Evolutionary conservation across 2,329 filamentous ascomycete genomes (phyloP).

Genomic region (Beauveria sp.): DNA sequence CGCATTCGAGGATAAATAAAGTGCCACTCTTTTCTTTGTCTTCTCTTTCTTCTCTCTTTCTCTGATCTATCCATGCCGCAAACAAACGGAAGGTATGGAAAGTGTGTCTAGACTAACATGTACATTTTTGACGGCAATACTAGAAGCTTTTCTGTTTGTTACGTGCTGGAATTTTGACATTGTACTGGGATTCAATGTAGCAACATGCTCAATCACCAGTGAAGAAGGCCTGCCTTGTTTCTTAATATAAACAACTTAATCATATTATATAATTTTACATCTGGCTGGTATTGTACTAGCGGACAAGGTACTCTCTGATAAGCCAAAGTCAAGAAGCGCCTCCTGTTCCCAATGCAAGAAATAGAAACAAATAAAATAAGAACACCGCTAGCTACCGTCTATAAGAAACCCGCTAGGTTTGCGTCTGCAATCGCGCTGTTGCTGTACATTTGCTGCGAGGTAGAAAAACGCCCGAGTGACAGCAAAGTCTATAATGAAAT

Average conservation of each 20-base stretch:
- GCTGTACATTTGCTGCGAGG: background rate
- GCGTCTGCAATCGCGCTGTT: background rate
- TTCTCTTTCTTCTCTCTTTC: background rate
- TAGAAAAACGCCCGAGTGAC: background rate
- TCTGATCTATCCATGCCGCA: background rate
- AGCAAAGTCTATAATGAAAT: background rate
- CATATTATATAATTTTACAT: background rate
- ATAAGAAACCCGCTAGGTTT: background rate
- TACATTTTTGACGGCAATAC: no score
- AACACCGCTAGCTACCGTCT: background rate
- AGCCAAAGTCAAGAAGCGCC: background rate
- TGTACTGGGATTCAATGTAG: no score
- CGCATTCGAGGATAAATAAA: conserved; percentile 43
- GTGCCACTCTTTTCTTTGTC: background rate
- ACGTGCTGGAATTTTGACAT: background rate
- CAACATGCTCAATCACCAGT: background rate
- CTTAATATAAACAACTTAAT: background rate
- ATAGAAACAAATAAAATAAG: background rate
- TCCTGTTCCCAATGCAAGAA: background rate
- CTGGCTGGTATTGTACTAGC: background rate
- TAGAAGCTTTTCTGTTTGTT: background rate
- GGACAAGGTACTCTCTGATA: background rate
- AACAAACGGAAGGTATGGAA: background rate
- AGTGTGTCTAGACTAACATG: no score
- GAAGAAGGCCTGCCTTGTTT: background rate